A percentile compares a stretch with the other conserved stretches of the same genome.
Evolutionary conservation across 352 stramenopile species (phyloP).

Genomic region (Phytopythium aichiense): DNA sequence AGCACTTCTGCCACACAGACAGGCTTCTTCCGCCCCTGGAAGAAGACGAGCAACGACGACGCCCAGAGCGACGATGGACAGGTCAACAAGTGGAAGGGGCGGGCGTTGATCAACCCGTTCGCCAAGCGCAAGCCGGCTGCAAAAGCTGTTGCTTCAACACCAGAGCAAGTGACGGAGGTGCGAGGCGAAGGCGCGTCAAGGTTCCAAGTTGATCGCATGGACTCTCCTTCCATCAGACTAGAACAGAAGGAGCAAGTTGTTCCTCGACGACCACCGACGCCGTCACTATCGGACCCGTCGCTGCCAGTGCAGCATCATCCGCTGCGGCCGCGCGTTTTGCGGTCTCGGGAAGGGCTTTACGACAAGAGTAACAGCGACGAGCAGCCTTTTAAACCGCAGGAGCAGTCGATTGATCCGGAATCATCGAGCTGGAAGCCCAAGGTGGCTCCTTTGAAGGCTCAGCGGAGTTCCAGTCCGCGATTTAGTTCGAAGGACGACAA

Average conservation of each 20-base stretch:
- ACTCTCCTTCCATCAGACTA: not conserved
- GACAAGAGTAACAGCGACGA: not conserved
- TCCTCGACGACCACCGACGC: slow-evolving; percentile 10
- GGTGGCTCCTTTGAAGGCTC: not conserved
- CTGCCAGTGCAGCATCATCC: slow-evolving; percentile 1
- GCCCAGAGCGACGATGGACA: slow-evolving; percentile 13
- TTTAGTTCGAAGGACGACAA: not conserved
- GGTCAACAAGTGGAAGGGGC: slow-evolving; percentile 72
- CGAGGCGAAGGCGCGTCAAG: not conserved
- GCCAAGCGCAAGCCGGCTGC: slow-evolving; percentile 34
- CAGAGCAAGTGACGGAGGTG: slow-evolving; percentile 1
- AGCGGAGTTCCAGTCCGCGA: not conserved
- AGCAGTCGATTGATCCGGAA: not conserved
- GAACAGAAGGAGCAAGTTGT: not conserved
- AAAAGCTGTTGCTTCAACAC: not conserved
- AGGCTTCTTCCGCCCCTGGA: slow-evolving; percentile 60
- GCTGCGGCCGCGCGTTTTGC: slow-evolving; percentile 2
- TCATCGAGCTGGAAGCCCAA: not conserved
- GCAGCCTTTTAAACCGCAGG: not conserved
- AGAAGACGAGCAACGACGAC: slow-evolving; percentile 23
- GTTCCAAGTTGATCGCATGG: not conserved
- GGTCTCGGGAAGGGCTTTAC: not conserved
- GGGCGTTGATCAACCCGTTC: slow-evolving; percentile 65
- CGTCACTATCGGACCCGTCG: slow-evolving; percentile 5
- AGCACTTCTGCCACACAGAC: slow-evolving; percentile 13